Base-by-base conservation (phyloP, 495 filamentous ascomycete species). In the Pseudoneurospora amorphoporcata region DNA sequence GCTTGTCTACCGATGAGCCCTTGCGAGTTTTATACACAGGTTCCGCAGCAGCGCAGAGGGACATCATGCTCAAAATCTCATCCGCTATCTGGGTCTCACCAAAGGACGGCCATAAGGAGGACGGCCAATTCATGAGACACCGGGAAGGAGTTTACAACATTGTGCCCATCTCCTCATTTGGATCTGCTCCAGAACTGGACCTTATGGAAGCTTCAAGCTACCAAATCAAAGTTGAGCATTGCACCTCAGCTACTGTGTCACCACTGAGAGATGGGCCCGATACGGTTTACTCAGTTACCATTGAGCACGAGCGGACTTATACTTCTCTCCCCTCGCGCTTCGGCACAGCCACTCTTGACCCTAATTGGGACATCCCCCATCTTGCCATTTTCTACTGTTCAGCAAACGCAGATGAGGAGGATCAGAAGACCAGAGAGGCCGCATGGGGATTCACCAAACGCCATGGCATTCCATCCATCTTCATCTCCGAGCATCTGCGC, bases 211-310 rank as follows among this genome's bases (percentile, higher is more conserved):
- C 86, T 32, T 88, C 85, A 35, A 85, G 83, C 3, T 87, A 89
- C 38, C 91, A 93, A 76, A 87, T 94, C 73, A 88, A 89, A 72
- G 90, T 94, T 29, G 90, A 94, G 72, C 88, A 92, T 70, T 94
- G 92, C 76, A 84, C 84, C 43, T 83, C 82, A 16, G 91, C 90
- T 29, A 65, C 53, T 65, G 53, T 14, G 12, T 35, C 53, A 35
- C 29, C 53, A 9, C 29, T 65, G 53, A 37, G 29, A 35, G 12
- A 61, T 61, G 53, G 53, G 35, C 53, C 53, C 14, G 14, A 77
- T 32, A 72, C 68, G 8, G 69, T 75, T 32, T 82, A 80, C 71
- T 84, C 83, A 38, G 74, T 94, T 74, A 86, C 81, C 29, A 81
- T 93, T 70, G 90, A 91, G 75, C 87, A 90, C 43, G 84, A 85